phyloP scores from a whole-genome alignment of 805 yeast species.

The Yarrowia hollandica region DNA sequence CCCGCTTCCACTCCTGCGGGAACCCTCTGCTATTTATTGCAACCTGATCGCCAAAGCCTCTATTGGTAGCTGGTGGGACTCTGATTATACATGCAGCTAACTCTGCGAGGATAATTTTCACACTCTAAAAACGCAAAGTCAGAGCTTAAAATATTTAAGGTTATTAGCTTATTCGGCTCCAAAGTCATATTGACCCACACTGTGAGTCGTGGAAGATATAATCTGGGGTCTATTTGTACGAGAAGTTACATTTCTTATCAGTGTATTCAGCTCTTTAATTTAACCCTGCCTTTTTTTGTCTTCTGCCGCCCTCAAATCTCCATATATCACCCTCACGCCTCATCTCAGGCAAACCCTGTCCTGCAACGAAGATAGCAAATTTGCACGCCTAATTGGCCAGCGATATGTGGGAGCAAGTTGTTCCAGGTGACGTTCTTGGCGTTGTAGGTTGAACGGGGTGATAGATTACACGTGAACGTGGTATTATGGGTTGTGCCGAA shows the following conservation, averaged over 20 bases:
- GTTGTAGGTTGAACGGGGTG: not conserved
- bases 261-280: too few relatives aligned
- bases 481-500: not conserved
- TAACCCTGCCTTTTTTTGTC: too few relatives aligned
- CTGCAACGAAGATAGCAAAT: slow-evolving; percentile 28
- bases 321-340: not conserved
- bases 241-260: too few relatives aligned
- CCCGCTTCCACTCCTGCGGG: slow-evolving; percentile 15
- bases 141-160: not conserved
- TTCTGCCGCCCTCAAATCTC: not conserved
- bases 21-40: slow-evolving; percentile 22
- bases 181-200: not conserved
- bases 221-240: too few relatives aligned
- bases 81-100: slow-evolving; percentile 28
- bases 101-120: slow-evolving; percentile 14
- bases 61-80: slow-evolving; percentile 23
- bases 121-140: slow-evolving; percentile 9
- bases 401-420: slow-evolving; percentile 22
- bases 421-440: slow-evolving; percentile 24
- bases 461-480: not conserved
- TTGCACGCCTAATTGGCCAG: slow-evolving; percentile 26
- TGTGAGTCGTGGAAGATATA: not conserved
- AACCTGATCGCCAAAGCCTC: slow-evolving; percentile 27
- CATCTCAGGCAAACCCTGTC: slow-evolving; percentile 3
- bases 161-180: not conserved